phyloP scores from a whole-genome alignment of 2,329 filamentous ascomycete species.

The Neocucurbitaria cava region DNA sequence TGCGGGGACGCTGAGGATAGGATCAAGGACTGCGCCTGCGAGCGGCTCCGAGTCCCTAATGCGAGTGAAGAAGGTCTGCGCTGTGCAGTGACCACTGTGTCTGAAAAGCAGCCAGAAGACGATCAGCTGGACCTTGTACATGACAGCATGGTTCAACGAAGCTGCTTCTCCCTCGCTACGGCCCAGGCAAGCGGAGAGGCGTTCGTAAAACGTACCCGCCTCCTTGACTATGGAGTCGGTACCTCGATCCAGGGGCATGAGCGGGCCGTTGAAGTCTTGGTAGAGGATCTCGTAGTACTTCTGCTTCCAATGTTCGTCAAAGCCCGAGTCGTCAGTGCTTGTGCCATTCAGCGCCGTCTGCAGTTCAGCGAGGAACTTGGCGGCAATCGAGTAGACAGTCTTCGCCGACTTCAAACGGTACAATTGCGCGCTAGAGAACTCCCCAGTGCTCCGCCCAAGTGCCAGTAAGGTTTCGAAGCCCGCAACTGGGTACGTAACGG shows the following conservation, averaged over 20 bases:
- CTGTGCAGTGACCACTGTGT: constrained; percentile 34
- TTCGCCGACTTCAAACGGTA: constrained; percentile 24
- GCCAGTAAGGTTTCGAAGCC: constrained; percentile 36
- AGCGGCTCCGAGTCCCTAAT: constrained; percentile 27
- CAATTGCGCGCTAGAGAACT: constrained; percentile 17
- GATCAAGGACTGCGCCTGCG: constrained; percentile 26
- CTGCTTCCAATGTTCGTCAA: constrained; percentile 29
- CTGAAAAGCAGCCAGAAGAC: constrained; percentile 44
- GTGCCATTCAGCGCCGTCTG: constrained; percentile 3
- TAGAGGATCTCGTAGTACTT: constrained; percentile 37
- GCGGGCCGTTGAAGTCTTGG: constrained; percentile 33
- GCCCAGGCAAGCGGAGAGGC: constrained; percentile 13
- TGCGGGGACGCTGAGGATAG: constrained; percentile 18
- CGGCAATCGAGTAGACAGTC: constrained; percentile 30
- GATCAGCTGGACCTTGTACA: constrained; percentile 36
- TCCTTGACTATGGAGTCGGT: constrained; percentile 18
- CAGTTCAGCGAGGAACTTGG: constrained; percentile 35
- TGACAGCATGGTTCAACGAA: not conserved
- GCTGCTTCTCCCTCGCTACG: not conserved
- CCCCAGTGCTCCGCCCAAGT: constrained; percentile 25
- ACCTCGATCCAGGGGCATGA: constrained; percentile 28
- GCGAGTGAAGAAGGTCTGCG: constrained; percentile 41
- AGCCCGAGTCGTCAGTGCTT: not conserved
- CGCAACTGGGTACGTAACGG: constrained; percentile 36
- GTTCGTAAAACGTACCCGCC: constrained; percentile 14